Conservation (phyloP, 805 yeast species). For the Candida saitoana region DNA sequence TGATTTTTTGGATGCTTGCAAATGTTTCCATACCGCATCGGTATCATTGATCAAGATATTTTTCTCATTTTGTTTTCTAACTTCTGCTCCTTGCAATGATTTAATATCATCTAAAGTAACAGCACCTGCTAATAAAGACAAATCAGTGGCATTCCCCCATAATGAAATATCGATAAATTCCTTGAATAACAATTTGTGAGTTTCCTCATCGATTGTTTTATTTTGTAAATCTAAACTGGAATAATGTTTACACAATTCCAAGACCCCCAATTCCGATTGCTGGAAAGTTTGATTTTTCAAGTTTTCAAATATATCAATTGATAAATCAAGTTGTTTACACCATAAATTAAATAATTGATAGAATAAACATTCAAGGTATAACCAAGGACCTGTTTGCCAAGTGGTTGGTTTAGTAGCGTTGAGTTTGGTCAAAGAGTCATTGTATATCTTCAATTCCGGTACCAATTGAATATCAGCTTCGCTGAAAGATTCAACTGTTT, state of each 20-base stretch:
- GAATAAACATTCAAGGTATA: constrained; percentile 77
- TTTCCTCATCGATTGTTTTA: constrained; percentile 30
- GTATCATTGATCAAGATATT: constrained; percentile 77
- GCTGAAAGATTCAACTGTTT: constrained; percentile 23
- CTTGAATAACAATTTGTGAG: constrained; percentile 56
- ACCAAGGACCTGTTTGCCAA: constrained; percentile 91
- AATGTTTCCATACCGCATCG: constrained; percentile 57
- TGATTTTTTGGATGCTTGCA: constrained; percentile 28
- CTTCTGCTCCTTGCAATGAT: constrained; percentile 86
- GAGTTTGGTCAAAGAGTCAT: constrained; percentile 44
- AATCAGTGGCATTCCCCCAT: constrained; percentile 98
- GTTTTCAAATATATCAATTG: constrained; percentile 69
- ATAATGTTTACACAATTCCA: constrained; percentile 68
- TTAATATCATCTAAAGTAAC: constrained; percentile 79
- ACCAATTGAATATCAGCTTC: constrained; percentile 38
- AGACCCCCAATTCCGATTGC: constrained; percentile 72
- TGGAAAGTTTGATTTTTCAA: constrained; percentile 72
- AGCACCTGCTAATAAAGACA: constrained; percentile 85
- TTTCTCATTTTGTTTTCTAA: constrained; percentile 74
- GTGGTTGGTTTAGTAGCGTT: constrained; percentile 32
- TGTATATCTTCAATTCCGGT: constrained; percentile 51
- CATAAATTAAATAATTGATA: constrained; percentile 55
- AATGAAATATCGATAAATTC: constrained; percentile 85
- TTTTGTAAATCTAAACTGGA: constrained; percentile 26
- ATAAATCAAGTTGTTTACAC: constrained; percentile 24